These are phyloP conservation scores for Astrephomene gubernaculifera DNA, from an alignment of 139 green algal species.

Conservation along the genomic window DNA sequence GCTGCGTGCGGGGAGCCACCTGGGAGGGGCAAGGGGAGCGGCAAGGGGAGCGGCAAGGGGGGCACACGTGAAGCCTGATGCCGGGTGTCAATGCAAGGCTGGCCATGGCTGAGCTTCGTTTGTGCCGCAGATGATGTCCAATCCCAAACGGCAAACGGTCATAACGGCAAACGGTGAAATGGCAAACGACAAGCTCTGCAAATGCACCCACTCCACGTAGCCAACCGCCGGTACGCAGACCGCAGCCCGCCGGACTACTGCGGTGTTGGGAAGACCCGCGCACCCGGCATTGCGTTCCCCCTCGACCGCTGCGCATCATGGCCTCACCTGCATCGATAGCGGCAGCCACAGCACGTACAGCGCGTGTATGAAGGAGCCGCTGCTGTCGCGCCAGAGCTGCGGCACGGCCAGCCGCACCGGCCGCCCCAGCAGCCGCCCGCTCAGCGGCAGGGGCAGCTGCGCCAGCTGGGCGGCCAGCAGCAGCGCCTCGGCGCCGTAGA, in stretches of 20 bases:
- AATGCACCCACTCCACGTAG: neutral
- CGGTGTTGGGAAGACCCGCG: neutral
- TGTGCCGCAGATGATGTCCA: neutral
- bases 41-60: neutral
- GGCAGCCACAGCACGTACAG: neutral
- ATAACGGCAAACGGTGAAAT: neutral
- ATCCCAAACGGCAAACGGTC: neutral
- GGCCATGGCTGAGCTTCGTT: neutral
- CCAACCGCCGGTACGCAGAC: no score
- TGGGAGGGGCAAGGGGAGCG: neutral
- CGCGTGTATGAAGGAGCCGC: neutral
- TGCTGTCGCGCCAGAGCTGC: neutral
- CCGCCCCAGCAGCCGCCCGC: neutral
- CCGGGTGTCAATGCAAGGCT: neutral
- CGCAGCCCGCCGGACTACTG: neutral
- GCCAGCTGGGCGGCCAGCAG: neutral
- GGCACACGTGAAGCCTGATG: neutral
- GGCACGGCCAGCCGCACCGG: neutral
- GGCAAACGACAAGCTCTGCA: neutral
- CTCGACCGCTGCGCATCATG: neutral
- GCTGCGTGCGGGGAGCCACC: neutral
- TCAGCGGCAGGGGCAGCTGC: neutral
- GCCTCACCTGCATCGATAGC: neutral
- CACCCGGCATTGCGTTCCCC: no score
- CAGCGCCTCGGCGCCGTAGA: neutral